These are phyloP conservation scores for Neonothopanus nambi DNA, from an alignment of 1,284 basidiomycete genomes.

Conservation along the genomic window DNA sequence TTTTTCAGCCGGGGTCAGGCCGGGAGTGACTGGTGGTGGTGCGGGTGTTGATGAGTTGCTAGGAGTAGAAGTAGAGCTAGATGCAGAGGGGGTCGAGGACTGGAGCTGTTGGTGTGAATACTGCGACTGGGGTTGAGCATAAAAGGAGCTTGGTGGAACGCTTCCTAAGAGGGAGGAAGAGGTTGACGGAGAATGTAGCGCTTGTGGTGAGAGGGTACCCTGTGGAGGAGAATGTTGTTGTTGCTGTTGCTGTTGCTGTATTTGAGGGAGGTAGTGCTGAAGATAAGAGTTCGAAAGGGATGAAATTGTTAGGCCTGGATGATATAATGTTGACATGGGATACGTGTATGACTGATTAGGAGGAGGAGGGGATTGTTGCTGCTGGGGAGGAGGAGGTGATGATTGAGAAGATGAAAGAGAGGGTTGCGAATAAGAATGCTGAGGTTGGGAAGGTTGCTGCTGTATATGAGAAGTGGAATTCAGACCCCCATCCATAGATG, in stretches of 20 bases:
- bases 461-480: constrained; percentile 25
- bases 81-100: constrained; percentile 21
- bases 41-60: not conserved
- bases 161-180: constrained; percentile 38
- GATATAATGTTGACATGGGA: constrained; percentile 7
- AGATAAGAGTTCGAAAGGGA: constrained; percentile 6
- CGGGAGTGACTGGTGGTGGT: constrained; percentile 14
- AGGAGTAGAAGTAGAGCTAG: not conserved
- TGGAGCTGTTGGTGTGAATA: constrained; percentile 28
- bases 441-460: constrained; percentile 35
- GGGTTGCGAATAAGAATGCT: constrained; percentile 28
- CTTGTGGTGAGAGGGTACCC: constrained; percentile 66
- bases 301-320: constrained; percentile 5
- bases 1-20: constrained; percentile 35
- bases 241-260: constrained; percentile 33
- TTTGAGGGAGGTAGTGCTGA: constrained; percentile 26
- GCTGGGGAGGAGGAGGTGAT: constrained; percentile 23
- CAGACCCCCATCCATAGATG: constrained; percentile 39
- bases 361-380: constrained; percentile 20
- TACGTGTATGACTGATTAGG: too few species aligned
- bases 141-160: constrained; percentile 39
- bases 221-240: constrained; percentile 10
- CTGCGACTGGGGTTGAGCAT: constrained; percentile 32
- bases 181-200: constrained; percentile 53
- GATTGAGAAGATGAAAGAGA: constrained; percentile 6